Evolutionary conservation across 108 stramenopile genomes (phyloP).

Genomic region (Chaetoceros muelleri): DNA sequence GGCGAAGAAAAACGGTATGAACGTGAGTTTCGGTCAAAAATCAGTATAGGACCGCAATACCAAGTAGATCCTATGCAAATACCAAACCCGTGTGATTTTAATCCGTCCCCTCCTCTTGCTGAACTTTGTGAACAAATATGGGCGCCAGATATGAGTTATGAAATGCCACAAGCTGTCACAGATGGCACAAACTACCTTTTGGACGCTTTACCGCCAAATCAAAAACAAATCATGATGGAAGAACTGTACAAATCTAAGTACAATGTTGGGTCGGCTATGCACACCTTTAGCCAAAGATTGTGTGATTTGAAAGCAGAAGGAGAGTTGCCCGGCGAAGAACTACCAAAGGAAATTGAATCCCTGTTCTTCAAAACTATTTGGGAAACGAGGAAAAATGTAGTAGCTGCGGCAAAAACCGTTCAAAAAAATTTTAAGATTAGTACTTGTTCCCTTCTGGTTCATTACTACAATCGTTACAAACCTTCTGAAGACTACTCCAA

Average conservation of each 20-base stretch:
- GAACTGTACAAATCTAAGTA: not conserved
- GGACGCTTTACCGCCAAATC: not conserved
- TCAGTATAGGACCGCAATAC: not conserved
- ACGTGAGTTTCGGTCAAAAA: too few relatives aligned
- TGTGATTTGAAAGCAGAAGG: not conserved
- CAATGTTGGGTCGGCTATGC: not conserved
- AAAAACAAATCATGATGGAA: not conserved
- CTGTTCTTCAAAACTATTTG: not conserved
- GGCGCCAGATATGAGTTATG: not conserved
- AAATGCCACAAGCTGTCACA: not conserved
- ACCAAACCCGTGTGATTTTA: not conserved
- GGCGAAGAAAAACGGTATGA: too few relatives aligned
- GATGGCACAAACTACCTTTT: not conserved
- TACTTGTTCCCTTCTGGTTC: not conserved
- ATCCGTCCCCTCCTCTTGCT: not conserved
- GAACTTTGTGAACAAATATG: not conserved
- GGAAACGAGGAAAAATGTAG: not conserved
- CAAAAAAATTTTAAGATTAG: not conserved
- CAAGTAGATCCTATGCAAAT: not conserved
- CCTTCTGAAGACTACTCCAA: not conserved
- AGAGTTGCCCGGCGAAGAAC: not conserved
- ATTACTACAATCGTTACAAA: not conserved
- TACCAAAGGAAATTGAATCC: not conserved
- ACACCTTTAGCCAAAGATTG: not conserved
- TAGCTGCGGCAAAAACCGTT: not conserved